Evolutionary conservation across 2,329 filamentous ascomycete genomes (phyloP).

Genomic region (Aspergillus cejpii): DNA sequence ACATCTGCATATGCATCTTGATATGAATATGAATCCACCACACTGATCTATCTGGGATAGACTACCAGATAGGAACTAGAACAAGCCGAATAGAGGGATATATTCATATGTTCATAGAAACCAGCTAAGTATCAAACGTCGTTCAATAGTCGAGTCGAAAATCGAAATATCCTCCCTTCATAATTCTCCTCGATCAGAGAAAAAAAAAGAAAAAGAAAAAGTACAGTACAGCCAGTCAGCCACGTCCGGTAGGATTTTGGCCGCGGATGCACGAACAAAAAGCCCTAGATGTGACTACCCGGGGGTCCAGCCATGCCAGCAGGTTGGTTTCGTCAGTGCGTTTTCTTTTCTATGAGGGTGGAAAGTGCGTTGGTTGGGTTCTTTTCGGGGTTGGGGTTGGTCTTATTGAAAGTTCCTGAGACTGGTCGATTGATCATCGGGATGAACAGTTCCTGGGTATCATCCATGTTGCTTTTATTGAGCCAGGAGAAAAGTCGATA

Average conservation of each 20-base stretch:
- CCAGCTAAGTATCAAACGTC: conserved; percentile 11
- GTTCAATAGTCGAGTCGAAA: not conserved
- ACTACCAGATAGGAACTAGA: too few relatives aligned
- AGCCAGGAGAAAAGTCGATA: conserved; percentile 5
- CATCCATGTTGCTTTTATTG: conserved; percentile 8
- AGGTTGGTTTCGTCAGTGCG: not conserved
- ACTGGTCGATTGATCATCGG: conserved; percentile 14
- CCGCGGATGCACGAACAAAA: not conserved
- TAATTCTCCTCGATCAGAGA: not conserved
- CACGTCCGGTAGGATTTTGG: not conserved
- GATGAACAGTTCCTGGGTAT: conserved; percentile 2
- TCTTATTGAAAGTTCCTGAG: conserved; percentile 4
- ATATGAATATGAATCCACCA: not conserved
- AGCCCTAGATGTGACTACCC: not conserved
- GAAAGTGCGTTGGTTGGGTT: not conserved
- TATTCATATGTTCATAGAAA: too few relatives aligned
- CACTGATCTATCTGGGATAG: too few relatives aligned
- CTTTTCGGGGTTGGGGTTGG: too few relatives aligned
- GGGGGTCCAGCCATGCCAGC: not conserved
- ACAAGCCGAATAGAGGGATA: too few relatives aligned
- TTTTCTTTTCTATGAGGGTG: too few relatives aligned
- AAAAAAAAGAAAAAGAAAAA: too few relatives aligned
- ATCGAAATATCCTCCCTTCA: not conserved
- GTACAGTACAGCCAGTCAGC: not conserved
- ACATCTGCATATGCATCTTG: conserved; percentile 1